These are phyloP conservation scores for Pleurostoma richardsiae DNA, from an alignment of 2,329 filamentous ascomycete species.

Conservation along the genomic window DNA sequence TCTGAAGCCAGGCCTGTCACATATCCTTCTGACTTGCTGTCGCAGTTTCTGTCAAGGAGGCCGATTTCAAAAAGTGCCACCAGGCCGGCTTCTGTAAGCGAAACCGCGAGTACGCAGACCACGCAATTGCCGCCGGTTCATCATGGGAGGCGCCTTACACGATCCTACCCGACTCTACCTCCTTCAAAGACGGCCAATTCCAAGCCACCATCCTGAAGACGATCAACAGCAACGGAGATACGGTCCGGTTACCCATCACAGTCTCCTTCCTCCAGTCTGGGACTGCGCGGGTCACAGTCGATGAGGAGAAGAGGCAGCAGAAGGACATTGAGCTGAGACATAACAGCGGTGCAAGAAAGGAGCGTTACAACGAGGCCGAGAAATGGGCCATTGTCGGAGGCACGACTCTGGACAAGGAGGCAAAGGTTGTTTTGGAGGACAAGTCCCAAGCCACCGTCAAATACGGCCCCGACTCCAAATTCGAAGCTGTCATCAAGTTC, in stretches of 20 bases:
- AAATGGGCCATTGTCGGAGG: slow-evolving; percentile 85
- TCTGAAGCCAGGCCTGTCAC: slow-evolving; percentile 3
- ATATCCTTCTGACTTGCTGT: not conserved
- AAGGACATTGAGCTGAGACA: slow-evolving; percentile 86
- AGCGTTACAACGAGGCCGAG: slow-evolving; percentile 89
- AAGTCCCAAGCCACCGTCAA: slow-evolving; percentile 66
- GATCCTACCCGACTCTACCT: slow-evolving; percentile 65
- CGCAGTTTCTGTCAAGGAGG: slow-evolving; percentile 80
- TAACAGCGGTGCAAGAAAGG: slow-evolving; percentile 78
- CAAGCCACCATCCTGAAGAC: slow-evolving; percentile 79
- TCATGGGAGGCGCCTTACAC: slow-evolving; percentile 78
- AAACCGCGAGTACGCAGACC: slow-evolving; percentile 85
- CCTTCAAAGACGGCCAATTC: slow-evolving; percentile 75
- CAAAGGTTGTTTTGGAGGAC: slow-evolving; percentile 61
- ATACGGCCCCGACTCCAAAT: slow-evolving; percentile 71
- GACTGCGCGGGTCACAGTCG: slow-evolving; percentile 78
- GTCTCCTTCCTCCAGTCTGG: slow-evolving; percentile 89
- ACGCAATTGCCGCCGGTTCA: slow-evolving; percentile 57
- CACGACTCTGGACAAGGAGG: slow-evolving; percentile 64
- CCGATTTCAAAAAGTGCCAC: slow-evolving; percentile 94
- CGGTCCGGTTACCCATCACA: slow-evolving; percentile 74
- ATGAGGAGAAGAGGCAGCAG: slow-evolving; percentile 86
- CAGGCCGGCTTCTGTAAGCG: slow-evolving; percentile 97
- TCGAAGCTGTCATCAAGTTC: slow-evolving; percentile 80
- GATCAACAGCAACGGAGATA: slow-evolving; percentile 58